Conservation (phyloP, 106 monocot species). For the Chionographis japonica region DNA sequence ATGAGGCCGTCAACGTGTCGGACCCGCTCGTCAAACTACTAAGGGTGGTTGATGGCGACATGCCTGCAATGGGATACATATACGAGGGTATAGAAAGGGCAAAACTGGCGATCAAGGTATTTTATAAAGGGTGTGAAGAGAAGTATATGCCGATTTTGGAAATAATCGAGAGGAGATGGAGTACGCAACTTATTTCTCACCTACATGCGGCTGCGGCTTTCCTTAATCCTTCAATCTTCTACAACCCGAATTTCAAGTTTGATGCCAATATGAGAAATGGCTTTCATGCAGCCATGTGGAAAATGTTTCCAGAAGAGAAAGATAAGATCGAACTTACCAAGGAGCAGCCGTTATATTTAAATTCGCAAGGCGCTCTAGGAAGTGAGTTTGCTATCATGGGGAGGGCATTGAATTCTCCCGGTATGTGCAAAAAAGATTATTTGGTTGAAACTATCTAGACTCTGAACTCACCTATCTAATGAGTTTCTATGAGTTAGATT, state of each 20-base stretch:
- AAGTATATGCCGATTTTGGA: slow-evolving; percentile 37
- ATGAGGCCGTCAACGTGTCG: slow-evolving; percentile 27
- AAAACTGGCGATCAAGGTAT: slow-evolving; percentile 24
- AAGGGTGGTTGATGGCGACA: slow-evolving; percentile 43
- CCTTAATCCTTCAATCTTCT: slow-evolving; percentile 40
- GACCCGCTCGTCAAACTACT: slow-evolving; percentile 45
- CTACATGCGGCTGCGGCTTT: slow-evolving; percentile 45
- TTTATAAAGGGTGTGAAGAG: slow-evolving; percentile 40
- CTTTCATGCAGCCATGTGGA: slow-evolving; percentile 50
- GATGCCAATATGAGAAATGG: slow-evolving; percentile 48
- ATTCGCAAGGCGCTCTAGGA: slow-evolving; percentile 42
- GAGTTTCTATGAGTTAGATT: neutral
- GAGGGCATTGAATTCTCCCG: slow-evolving; percentile 43
- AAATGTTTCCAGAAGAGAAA: slow-evolving; percentile 46
- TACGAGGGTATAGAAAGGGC: slow-evolving; percentile 52
- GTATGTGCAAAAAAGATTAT: slow-evolving; percentile 8
- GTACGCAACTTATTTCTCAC: slow-evolving; percentile 25
- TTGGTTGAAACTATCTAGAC: neutral
- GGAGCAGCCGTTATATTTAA: slow-evolving; percentile 47
- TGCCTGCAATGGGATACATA: slow-evolving; percentile 47
- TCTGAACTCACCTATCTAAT: neutral
- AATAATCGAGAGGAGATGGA: slow-evolving; percentile 51
- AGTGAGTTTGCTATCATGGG: slow-evolving; percentile 46
- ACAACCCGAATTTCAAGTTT: slow-evolving; percentile 31
- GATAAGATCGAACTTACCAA: slow-evolving; percentile 42